These are phyloP conservation scores for Pouteria campechiana DNA, from an alignment of 179 eudicot genomes.

Conservation along the genomic window DNA sequence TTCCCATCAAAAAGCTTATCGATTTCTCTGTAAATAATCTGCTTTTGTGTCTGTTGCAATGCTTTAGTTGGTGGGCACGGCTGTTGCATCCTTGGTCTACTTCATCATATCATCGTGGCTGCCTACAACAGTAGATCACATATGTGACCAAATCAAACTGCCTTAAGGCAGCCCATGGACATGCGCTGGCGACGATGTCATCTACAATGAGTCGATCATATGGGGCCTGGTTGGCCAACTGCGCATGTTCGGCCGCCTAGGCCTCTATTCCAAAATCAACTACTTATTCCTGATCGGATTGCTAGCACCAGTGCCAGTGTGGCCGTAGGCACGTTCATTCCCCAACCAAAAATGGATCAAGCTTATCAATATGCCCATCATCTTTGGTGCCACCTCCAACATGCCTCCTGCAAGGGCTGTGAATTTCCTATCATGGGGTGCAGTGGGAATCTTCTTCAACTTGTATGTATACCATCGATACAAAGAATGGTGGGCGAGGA, in stretches of 20 bases:
- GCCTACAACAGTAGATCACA: conserved; percentile 32
- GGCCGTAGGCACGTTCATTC: conserved; percentile 27
- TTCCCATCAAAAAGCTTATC: too few species aligned
- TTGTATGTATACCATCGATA: conserved; percentile 25
- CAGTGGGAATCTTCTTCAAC: conserved; percentile 31
- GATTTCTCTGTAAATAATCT: too few species aligned
- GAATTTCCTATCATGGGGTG: conserved; percentile 44
- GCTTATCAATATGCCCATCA: conserved; percentile 36
- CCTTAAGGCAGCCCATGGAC: conserved; percentile 39
- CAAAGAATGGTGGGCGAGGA: conserved; percentile 45
- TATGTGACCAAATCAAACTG: conserved; percentile 26
- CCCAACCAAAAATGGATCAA: conserved; percentile 36
- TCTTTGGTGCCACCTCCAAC: conserved; percentile 35
- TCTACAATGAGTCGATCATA: conserved; percentile 44
- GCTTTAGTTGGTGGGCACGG: too few species aligned
- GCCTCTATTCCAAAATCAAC: conserved; percentile 33
- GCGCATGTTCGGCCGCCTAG: conserved; percentile 46
- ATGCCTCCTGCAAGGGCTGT: conserved; percentile 56
- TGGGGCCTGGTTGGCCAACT: conserved; percentile 61
- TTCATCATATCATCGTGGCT: conserved; percentile 80
- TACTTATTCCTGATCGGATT: conserved; percentile 49
- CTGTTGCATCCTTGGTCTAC: too few species aligned
- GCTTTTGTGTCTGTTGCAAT: too few species aligned
- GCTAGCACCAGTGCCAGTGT: conserved; percentile 29
- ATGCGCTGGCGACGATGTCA: conserved; percentile 30